Percentiles rank a stretch among this genome's conserved stretches.
Evolutionary conservation across 139 green algal species (phyloP).

Genomic region (Chlorella vulgaris): DNA sequence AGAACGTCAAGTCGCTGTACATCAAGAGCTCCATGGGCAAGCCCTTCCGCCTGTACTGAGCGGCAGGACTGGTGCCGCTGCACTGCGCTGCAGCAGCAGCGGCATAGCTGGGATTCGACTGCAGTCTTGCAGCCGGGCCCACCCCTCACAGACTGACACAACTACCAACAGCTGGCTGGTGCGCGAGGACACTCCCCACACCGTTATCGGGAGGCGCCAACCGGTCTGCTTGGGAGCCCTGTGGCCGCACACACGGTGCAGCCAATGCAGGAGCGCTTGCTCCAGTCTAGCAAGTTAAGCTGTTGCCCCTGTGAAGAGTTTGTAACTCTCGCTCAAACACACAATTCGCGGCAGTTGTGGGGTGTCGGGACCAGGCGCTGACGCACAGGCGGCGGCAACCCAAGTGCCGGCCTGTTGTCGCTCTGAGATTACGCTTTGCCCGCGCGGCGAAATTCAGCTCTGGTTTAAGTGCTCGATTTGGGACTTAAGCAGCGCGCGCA

Average conservation of each 20-base stretch:
- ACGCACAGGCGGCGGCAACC: no score
- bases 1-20: constrained; percentile 98
- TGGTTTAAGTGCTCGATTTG: no score
- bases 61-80: neutral
- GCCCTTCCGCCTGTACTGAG: constrained; percentile 95
- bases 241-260: constrained; percentile 35
- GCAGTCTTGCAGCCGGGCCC: no score
- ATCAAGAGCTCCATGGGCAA: constrained; percentile 98
- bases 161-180: constrained; percentile 28
- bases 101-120: neutral
- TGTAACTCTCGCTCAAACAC: neutral
- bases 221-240: constrained; percentile 27
- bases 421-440: no score
- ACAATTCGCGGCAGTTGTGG: no score
- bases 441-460: no score
- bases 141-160: constrained; percentile 31
- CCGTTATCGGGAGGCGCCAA: constrained; percentile 30
- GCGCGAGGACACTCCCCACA: constrained; percentile 17
- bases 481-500: no score
- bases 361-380: no score
- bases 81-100: neutral
- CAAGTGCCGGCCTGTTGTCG: no score
- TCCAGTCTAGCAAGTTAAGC: constrained; percentile 27
- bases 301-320: constrained; percentile 33
- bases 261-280: constrained; percentile 26